phyloP scores from a whole-genome alignment of 805 yeast genomes.

The Kurtzmaniella cleridarum region DNA sequence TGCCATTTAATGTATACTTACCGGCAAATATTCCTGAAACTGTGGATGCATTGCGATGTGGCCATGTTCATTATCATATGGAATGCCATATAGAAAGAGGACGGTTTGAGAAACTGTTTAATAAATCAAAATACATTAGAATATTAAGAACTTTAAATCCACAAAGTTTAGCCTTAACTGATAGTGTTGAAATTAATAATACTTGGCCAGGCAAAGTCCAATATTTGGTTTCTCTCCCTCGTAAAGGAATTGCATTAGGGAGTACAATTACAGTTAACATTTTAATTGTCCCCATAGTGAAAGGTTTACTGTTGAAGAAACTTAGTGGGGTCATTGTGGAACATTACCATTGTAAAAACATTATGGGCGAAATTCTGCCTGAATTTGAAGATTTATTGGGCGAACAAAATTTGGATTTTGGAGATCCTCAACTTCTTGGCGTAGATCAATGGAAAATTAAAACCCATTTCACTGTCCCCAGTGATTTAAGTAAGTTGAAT shows the following conservation, averaged over 20 bases:
- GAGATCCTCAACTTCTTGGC: constrained; percentile 13
- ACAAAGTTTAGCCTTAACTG: constrained; percentile 31
- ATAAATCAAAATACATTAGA: constrained; percentile 35
- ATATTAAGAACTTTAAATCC: constrained; percentile 41
- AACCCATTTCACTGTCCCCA: constrained; percentile 37
- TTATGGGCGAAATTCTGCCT: constrained; percentile 36
- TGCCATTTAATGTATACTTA: constrained; percentile 41
- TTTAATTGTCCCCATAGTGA: constrained; percentile 41
- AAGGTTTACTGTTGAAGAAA: constrained; percentile 33
- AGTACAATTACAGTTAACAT: constrained; percentile 37
- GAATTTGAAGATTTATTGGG: constrained; percentile 31
- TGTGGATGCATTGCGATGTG: constrained; percentile 43
- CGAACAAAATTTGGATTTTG: constrained; percentile 18
- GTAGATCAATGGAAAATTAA: constrained; percentile 44
- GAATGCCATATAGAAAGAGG: constrained; percentile 39
- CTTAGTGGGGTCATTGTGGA: constrained; percentile 20
- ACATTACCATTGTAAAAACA: constrained; percentile 26
- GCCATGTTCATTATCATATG: constrained; percentile 38
- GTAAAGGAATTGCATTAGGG: constrained; percentile 44
- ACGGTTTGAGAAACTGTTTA: constrained; percentile 33
- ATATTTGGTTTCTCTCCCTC: constrained; percentile 40
- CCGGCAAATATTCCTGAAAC: constrained; percentile 48
- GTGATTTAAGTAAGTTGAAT: constrained; percentile 31
- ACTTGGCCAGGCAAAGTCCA: constrained; percentile 52
- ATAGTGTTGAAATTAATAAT: constrained; percentile 42